Conservation (phyloP, 1,284 basidiomycete species). For the Boletus smithii region DNA sequence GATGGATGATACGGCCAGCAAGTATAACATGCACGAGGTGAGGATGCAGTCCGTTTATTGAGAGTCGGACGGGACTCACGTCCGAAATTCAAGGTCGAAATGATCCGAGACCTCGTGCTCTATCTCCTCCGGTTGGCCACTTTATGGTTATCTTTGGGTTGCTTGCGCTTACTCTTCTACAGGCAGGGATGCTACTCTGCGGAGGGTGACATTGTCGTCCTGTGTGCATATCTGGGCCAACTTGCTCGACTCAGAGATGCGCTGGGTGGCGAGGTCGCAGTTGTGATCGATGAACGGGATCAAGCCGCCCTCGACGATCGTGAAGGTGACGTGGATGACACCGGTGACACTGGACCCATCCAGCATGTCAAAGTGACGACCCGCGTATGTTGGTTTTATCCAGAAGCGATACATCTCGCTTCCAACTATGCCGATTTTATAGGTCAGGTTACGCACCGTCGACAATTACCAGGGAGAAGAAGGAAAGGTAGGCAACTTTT, state of each 20-base stretch:
- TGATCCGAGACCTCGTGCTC: constrained; percentile 68
- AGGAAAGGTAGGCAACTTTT: constrained; percentile 39
- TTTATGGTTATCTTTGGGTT: neutral
- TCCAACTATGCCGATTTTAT: neutral
- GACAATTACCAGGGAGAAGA: constrained; percentile 78
- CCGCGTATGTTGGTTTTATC: constrained; percentile 37
- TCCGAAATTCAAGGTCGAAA: constrained; percentile 46
- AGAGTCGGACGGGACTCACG: neutral
- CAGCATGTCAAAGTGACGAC: constrained; percentile 49
- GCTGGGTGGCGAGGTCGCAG: constrained; percentile 47
- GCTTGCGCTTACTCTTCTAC: neutral
- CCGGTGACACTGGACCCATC: constrained; percentile 31
- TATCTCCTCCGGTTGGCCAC: constrained; percentile 54
- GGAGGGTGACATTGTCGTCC: constrained; percentile 68
- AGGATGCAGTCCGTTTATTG: constrained; percentile 6
- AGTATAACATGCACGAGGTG: constrained; percentile 67
- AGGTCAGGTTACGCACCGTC: constrained; percentile 69
- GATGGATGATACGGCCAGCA: constrained; percentile 56
- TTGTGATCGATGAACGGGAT: constrained; percentile 70
- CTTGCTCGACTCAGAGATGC: constrained; percentile 55
- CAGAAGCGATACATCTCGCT: neutral
- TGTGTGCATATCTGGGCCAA: constrained; percentile 76
- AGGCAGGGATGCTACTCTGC: constrained; percentile 57
- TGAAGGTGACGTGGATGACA: constrained; percentile 40
- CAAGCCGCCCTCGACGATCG: constrained; percentile 51